Percentiles rank a stretch among this genome's conserved stretches.
Evolutionary conservation across 768 basidiomycete genomes (phyloP).

Genomic region (Phanerodontia chrysosporium): DNA sequence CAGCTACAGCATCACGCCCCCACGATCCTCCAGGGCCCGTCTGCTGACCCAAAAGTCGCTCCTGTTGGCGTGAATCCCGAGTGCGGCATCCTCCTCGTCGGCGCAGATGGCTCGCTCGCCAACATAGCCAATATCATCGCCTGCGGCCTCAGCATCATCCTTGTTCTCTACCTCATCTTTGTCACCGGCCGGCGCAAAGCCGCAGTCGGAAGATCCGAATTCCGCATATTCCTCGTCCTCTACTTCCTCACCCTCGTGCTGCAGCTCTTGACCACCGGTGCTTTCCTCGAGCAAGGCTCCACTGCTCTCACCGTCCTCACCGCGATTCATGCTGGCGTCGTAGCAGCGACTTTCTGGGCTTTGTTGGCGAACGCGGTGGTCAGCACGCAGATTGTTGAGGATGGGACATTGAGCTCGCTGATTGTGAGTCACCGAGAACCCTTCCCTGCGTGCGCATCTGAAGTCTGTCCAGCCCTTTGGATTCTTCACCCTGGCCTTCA

Average conservation of each 20-base stretch:
- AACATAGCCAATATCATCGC: slow-evolving; percentile 85
- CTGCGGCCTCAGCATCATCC: slow-evolving; percentile 68
- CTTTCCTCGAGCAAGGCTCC: slow-evolving; percentile 74
- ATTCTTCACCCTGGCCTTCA: slow-evolving; percentile 52
- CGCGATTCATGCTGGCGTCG: slow-evolving; percentile 75
- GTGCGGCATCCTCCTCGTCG: slow-evolving; percentile 72
- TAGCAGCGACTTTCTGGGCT: slow-evolving; percentile 77
- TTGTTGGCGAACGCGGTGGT: slow-evolving; percentile 74
- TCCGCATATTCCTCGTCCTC: slow-evolving; percentile 58
- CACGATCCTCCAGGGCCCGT: slow-evolving; percentile 35
- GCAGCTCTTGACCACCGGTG: slow-evolving; percentile 78
- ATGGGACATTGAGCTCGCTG: slow-evolving; percentile 71
- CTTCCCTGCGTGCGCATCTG: neutral
- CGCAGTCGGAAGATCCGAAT: slow-evolving; percentile 81
- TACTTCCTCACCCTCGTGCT: slow-evolving; percentile 73
- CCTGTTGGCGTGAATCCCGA: slow-evolving; percentile 80
- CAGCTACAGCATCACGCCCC: slow-evolving; percentile 30
- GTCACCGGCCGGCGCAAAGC: slow-evolving; percentile 67
- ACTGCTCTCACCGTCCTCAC: slow-evolving; percentile 64
- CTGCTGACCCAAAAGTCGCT: slow-evolving; percentile 44
- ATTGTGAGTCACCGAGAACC: slow-evolving; percentile 42
- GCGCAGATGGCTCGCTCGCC: slow-evolving; percentile 56
- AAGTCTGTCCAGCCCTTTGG: slow-evolving; percentile 52
- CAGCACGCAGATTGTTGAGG: slow-evolving; percentile 89
- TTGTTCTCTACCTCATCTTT: slow-evolving; percentile 54